phyloP scores from a whole-genome alignment of 495 filamentous ascomycete genomes.

The Penicillium herquei region DNA sequence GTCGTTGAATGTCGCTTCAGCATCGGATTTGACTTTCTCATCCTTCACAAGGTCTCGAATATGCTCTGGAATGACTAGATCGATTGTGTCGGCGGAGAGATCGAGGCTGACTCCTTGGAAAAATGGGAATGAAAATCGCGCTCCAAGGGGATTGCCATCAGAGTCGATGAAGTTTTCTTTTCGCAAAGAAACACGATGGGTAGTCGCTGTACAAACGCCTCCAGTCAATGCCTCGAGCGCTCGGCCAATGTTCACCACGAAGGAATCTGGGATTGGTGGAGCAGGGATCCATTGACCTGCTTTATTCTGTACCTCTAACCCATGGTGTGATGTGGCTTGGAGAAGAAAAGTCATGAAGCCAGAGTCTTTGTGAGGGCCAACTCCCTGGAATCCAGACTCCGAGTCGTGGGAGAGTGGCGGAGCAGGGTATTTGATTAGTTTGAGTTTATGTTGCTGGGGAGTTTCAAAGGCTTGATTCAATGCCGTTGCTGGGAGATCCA shows the following conservation, averaged over 20 bases:
- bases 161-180: slow-evolving; percentile 31
- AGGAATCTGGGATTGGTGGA: slow-evolving; percentile 48
- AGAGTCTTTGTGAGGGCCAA: slow-evolving; percentile 92
- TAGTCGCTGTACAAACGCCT: slow-evolving; percentile 83
- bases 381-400: slow-evolving; percentile 50
- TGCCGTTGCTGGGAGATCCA: slow-evolving; percentile 68
- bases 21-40: slow-evolving; percentile 42
- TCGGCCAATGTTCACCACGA: slow-evolving; percentile 91
- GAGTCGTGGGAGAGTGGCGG: slow-evolving; percentile 26
- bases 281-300: slow-evolving; percentile 73
- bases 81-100: slow-evolving; percentile 70
- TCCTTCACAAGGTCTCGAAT: slow-evolving; percentile 50
- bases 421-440: slow-evolving; percentile 86
- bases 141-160: slow-evolving; percentile 44
- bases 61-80: slow-evolving; percentile 66
- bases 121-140: slow-evolving; percentile 83
- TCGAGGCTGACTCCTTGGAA: slow-evolving; percentile 87
- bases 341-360: slow-evolving; percentile 86
- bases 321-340: slow-evolving; percentile 75
- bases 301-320: slow-evolving; percentile 88
- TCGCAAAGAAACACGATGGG: slow-evolving; percentile 66
- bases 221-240: slow-evolving; percentile 87
- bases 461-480: slow-evolving; percentile 75
- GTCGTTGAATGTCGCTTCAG: slow-evolving; percentile 42
- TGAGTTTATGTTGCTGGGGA: slow-evolving; percentile 84